Percentiles rank a stretch among this genome's conserved stretches.
phyloP scores from a whole-genome alignment of 768 basidiomycete species.

The Nidularia pulvinata region DNA sequence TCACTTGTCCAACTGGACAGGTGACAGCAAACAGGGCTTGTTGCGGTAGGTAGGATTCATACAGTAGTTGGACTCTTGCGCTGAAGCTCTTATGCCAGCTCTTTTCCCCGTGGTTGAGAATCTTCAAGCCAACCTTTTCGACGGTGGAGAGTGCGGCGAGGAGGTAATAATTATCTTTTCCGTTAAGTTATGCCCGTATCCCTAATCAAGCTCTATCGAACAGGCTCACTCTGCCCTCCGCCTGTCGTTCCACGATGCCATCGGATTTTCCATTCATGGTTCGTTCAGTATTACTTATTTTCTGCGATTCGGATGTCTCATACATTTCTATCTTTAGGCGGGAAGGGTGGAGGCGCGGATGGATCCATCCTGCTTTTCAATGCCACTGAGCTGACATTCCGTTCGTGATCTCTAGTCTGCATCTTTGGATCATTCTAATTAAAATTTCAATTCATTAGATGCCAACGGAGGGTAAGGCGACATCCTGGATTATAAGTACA shows the following conservation, averaged over 20 bases:
- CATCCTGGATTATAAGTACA: neutral
- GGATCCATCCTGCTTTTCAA: no score
- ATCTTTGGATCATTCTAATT: no score
- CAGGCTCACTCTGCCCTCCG: constrained; percentile 16
- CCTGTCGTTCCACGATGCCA: constrained; percentile 17
- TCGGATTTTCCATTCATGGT: constrained; percentile 6
- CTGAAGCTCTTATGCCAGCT: constrained; percentile 2
- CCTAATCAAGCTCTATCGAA: no score
- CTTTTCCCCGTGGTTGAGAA: constrained; percentile 20
- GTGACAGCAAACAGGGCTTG: constrained; percentile 4
- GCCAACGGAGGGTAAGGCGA: neutral
- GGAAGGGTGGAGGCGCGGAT: neutral
- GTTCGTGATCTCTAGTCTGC: no score
- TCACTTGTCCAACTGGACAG: constrained; percentile 5
- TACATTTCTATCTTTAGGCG: neutral
- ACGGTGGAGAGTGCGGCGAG: constrained; percentile 29
- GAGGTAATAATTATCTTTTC: constrained; percentile 13
- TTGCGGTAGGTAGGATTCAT: neutral
- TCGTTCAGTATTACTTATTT: neutral
- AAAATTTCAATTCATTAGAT: no score
- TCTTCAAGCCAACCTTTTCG: constrained; percentile 30
- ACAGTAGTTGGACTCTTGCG: neutral
- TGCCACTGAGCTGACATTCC: no score
- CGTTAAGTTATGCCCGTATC: constrained; percentile 1
- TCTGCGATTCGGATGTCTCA: neutral